These are phyloP conservation scores for Coix lacrymajobi DNA, from an alignment of 176 grass and related monocot genomes.

Conservation along the genomic window DNA sequence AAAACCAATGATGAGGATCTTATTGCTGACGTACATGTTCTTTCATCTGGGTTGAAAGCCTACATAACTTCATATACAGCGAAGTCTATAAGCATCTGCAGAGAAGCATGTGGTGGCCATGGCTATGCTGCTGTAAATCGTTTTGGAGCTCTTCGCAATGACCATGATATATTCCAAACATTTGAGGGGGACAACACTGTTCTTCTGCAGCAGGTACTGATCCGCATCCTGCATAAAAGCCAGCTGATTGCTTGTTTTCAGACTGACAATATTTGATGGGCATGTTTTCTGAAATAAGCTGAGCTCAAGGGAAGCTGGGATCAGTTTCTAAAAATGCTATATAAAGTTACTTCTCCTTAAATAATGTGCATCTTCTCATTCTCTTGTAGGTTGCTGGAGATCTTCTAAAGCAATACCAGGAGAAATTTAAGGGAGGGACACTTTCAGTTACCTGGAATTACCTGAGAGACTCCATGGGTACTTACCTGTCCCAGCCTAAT, in stretches of 20 bases:
- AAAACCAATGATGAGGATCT: slow-evolving; percentile 78
- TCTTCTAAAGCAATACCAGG: slow-evolving; percentile 90
- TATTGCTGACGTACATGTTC: slow-evolving; percentile 77
- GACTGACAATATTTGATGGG: background rate
- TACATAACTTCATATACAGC: slow-evolving; percentile 97
- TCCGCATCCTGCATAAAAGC: background rate
- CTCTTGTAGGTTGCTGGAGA: slow-evolving; percentile 77
- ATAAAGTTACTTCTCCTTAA: background rate
- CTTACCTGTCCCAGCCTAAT: slow-evolving; percentile 88
- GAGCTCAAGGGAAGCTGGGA: background rate
- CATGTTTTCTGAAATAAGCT: background rate
- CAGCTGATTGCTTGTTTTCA: background rate
- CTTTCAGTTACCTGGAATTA: slow-evolving; percentile 96
- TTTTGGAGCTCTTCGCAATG: slow-evolving; percentile 79
- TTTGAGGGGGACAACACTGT: slow-evolving; percentile 99
- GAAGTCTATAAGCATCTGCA: slow-evolving; percentile 79
- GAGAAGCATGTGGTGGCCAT: slow-evolving; percentile 93
- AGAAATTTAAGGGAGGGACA: slow-evolving; percentile 90
- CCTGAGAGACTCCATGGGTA: slow-evolving; percentile 91
- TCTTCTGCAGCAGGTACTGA: slow-evolving; percentile 86
- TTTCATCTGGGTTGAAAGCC: slow-evolving; percentile 91
- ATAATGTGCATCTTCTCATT: background rate
- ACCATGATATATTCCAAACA: slow-evolving; percentile 99
- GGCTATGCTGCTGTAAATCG: slow-evolving; percentile 97
- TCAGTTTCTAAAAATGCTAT: background rate